A percentile compares a stretch with the other conserved stretches of the same genome.
Evolutionary conservation across 192 early-diverging fungal genomes (phyloP).

Genomic region (Lunasporangiospora selenospora): DNA sequence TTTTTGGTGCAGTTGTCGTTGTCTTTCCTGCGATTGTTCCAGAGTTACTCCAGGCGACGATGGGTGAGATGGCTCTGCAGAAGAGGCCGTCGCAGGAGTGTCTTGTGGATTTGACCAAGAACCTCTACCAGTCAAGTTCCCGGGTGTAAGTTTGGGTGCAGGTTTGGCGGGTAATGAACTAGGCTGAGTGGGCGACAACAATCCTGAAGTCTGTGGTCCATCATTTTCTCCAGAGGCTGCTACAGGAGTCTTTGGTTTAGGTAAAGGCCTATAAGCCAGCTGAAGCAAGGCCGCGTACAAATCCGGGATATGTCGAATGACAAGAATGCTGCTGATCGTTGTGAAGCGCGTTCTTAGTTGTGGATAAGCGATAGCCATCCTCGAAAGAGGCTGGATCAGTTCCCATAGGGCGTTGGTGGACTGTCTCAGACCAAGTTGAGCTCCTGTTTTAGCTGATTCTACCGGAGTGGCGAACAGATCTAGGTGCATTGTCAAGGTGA

Average conservation of each 20-base stretch:
- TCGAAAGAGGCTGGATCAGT: slow-evolving; percentile 29
- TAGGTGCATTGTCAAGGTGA: neutral
- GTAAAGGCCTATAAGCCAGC: slow-evolving; percentile 68
- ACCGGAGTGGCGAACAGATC: slow-evolving; percentile 1
- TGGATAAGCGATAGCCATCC: slow-evolving; percentile 25
- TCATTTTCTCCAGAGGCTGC: too few species aligned
- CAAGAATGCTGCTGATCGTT: slow-evolving; percentile 62
- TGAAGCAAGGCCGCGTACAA: slow-evolving; percentile 72
- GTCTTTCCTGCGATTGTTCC: too few species aligned
- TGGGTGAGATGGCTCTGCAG: slow-evolving; percentile 11
- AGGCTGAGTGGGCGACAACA: too few species aligned
- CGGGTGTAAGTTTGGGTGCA: too few species aligned
- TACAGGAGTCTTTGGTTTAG: too few species aligned
- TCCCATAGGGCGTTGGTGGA: slow-evolving; percentile 16
- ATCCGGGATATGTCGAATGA: slow-evolving; percentile 65
- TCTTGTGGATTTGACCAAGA: too few species aligned
- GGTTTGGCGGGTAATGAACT: too few species aligned
- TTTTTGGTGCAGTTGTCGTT: slow-evolving; percentile 22
- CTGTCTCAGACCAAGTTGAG: neutral
- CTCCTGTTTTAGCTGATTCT: neutral
- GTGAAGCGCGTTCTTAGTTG: slow-evolving; percentile 49
- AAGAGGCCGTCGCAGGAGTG: too few species aligned
- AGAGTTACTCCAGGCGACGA: neutral
- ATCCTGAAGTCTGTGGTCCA: too few species aligned
- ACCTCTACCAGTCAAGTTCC: too few species aligned